Base-by-base conservation (phyloP, 768 basidiomycete species). In the Pisolithus microcarpus region DNA sequence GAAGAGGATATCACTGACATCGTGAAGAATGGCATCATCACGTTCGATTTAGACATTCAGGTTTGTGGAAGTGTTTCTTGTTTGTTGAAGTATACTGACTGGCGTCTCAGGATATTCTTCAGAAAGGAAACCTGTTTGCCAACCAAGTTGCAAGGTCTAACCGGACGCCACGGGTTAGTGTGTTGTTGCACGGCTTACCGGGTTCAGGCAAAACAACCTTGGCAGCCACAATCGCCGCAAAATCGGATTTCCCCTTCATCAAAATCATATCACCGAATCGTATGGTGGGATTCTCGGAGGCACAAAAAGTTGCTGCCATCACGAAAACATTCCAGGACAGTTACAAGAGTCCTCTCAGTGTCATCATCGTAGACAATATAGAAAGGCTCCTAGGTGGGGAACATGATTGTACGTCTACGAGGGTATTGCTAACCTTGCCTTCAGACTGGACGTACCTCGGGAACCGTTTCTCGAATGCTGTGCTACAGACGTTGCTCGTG, bases 381-480 rank as follows among this genome's bases (percentile, higher is more conserved):
- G 96, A 99, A 68, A 80, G 95, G 34, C 71, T 99, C 50, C 75
- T 99, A 46, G 94, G 93, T 93, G 42, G 53, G 84, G 64, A 16
- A 13, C 1, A 42, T 4, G 16, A 18, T 7, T 6, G 19, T 13
- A 15, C 11, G 19, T 49, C 48, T 19, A 38, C 26, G 45, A 5
- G 18, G 48, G 47, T 40, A 39, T 58, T 13, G 10, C 46, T 21
- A 3, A 37, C 36, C 15, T n/a, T 43, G n/a, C 43, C 10, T 24
- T 13, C 16, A 93, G 95, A 98, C 57, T 99, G 92, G 88, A 93
- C 91, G 6, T 91, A 94, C 4, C 85, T 99, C 70, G 95, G 95
- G 2, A 90, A 87, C n/a, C 77, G 93, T 44, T 99, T 97, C 71
- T 97, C 95, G 1, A 98, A 98, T 65, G 75, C 84, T 7, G 91